These are phyloP conservation scores for Globisporangium polare DNA, from an alignment of 352 stramenopile species.

Conservation along the genomic window DNA sequence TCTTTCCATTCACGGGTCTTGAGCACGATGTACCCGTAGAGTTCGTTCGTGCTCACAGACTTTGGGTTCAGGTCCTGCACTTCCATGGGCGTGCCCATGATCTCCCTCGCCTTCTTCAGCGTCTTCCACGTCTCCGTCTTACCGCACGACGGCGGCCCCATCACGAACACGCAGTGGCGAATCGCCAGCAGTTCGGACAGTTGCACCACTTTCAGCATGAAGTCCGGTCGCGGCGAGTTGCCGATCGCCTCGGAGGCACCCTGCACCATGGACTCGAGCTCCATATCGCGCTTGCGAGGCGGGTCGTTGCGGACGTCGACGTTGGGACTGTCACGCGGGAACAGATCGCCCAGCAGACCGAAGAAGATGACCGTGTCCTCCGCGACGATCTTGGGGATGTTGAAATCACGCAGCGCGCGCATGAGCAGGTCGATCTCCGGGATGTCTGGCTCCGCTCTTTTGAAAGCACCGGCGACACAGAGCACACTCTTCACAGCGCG, in stretches of 20 bases:
- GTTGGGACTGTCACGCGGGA: conserved; percentile 85
- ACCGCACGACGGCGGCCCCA: conserved; percentile 91
- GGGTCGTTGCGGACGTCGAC: conserved; percentile 90
- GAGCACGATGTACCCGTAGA: conserved; percentile 95
- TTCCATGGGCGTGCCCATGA: conserved; percentile 87
- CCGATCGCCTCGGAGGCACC: conserved; percentile 74
- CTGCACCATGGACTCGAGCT: conserved; percentile 90
- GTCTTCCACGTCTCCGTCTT: conserved; percentile 97
- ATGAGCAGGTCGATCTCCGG: conserved; percentile 93
- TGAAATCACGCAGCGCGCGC: conserved; percentile 95
- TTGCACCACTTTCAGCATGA: conserved; percentile 95
- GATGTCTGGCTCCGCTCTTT: conserved; percentile 91
- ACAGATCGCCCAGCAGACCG: conserved; percentile 92
- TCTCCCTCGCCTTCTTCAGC: conserved; percentile 81
- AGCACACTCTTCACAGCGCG: conserved; percentile 94
- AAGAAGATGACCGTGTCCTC: conserved; percentile 96
- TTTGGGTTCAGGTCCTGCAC: conserved; percentile 95
- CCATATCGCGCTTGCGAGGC: conserved; percentile 88
- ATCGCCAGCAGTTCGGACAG: conserved; percentile 94
- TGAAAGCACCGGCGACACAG: conserved; percentile 93
- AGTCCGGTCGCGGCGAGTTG: conserved; percentile 77
- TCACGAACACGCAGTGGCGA: conserved; percentile 96
- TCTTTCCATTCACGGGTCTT: conserved; percentile 97
- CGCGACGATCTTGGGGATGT: conserved; percentile 95
- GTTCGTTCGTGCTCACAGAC: conserved; percentile 93